Evolutionary conservation across 1,284 basidiomycete genomes (phyloP), one percentile per base, ranked within the genome.

Genomic region (Volvariella surrecta): DNA sequence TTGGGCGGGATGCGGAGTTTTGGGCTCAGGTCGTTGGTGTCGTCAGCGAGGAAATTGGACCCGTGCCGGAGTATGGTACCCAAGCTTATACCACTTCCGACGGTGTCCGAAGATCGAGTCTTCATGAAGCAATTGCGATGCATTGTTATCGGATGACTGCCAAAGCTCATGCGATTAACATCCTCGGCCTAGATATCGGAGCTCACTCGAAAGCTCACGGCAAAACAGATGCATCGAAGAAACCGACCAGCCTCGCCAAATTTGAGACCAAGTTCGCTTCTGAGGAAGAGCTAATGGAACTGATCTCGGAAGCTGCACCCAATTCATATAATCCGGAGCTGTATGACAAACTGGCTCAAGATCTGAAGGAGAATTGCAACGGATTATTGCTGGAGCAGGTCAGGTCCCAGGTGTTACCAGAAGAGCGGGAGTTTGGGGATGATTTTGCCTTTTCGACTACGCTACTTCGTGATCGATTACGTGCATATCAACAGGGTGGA

Each of bases 391-490:
- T 86, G 17, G 73, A 81, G 20, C 79, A 83, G 37, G 62, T 93
- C 34, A 78, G 79, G 40, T 71, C 73, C 0, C 76, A 80, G 19
- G 74, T 75, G 21, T 74, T 83, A 2, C 54, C 74, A 8, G 70
- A 75, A 9, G 80, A 89, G 50, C 77, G 89, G 30, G 78, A 83
- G 31, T 90, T 83, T 51, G 93, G 93, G 2, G 80, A 88, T 45
- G 68, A 76, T 45, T 97, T 91, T 55, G 64, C 81, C 4, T 94
- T 90, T 58, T 76, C 78, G 0, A 59, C 65, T 10, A 50, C 63
- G 3, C 58, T 82, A 2, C 63, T 84, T 17, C 69, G 70, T 39
- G 65, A 66, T 32, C 71, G 82, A 13, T 60, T 84, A 31, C 68
- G 68, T 21, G 70, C 73, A 1, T 79, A 75, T 50, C 53, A 53